Base-by-base conservation (phyloP, 352 stramenopile genomes). In the Pythium oligandrum region DNA sequence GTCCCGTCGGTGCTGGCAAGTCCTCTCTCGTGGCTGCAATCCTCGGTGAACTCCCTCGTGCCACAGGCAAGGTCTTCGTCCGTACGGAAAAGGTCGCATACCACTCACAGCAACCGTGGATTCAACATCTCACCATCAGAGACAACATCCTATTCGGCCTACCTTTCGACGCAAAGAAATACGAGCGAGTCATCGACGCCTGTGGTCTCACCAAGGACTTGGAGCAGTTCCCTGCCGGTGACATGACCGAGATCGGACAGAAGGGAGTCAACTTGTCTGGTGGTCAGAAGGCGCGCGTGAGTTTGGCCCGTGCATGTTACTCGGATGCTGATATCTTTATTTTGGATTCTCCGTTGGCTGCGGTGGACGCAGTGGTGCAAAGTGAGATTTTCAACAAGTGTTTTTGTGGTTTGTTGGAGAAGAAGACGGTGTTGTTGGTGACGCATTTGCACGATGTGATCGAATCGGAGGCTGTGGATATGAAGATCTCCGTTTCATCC, bases 131-230 rank as follows among this genome's bases (percentile, higher is more conserved):
- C 50, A 96, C 85, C 1, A 63, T 99, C 2, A 70, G 76, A 10
- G 86, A 98, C 32, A 99, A 99, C 71, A 96, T 99, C 54, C 67
- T 98, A 3, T 98, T 98, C 66, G 90, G 92, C 4, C 60, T 73
- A 46, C 60, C 57, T 4, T 88, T 70, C 32, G 65, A 90, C 37
- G 51, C 53, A 31, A 63, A 62, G 6, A 75, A 68, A 51, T 93
- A 90, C 53, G 57, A 75, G 7, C 57, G 53, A 9, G 77, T 90
- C n/a, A 42, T 97, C 5, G 59, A 83, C 44, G 77, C 78, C 4
- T 98, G 91, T 59, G 83, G 81, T 4, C 64, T 98, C 3, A 36
- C 76, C 0, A 74, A 81, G 38, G 93, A 98, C 58, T 58, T 98
- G 30, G 66, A 66, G 5, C 60, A 93, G n/a, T 71, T 98, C n/a